Conservation (phyloP, 2,329 filamentous ascomycete genomes). For the Diaporthe ilicicola region DNA sequence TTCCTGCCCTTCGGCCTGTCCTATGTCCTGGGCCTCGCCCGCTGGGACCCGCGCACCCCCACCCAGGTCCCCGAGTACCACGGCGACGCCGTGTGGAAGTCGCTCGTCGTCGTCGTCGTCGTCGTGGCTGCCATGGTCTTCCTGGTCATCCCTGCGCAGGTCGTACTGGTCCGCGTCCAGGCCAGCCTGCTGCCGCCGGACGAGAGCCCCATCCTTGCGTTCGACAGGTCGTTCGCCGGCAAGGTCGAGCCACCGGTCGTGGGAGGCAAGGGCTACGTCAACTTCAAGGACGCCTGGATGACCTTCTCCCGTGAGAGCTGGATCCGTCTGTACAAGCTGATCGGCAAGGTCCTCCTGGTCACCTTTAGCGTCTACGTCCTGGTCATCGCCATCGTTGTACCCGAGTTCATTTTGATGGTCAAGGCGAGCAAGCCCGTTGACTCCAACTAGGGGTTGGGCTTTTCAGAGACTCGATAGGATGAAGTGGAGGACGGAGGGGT, state of each 20-base stretch:
- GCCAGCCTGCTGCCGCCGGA: slow-evolving; percentile 85
- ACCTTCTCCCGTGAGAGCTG: slow-evolving; percentile 79
- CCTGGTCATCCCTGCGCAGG: slow-evolving; percentile 77
- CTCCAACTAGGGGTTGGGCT: background rate
- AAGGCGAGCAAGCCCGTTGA: slow-evolving; percentile 41
- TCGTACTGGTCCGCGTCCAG: slow-evolving; percentile 83
- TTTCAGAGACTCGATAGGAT: background rate
- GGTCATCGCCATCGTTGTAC: slow-evolving; percentile 57
- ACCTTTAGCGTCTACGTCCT: slow-evolving; percentile 56
- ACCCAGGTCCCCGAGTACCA: slow-evolving; percentile 48
- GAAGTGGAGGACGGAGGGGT: background rate
- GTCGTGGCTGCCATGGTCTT: slow-evolving; percentile 64
- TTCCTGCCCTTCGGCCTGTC: slow-evolving; percentile 58
- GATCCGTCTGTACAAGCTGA: slow-evolving; percentile 77
- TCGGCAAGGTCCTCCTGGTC: slow-evolving; percentile 74
- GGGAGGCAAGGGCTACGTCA: slow-evolving; percentile 75
- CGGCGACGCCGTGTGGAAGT: slow-evolving; percentile 55
- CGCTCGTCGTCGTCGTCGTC: slow-evolving; percentile 53
- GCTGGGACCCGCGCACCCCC: slow-evolving; percentile 47
- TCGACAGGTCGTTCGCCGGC: slow-evolving; percentile 86
- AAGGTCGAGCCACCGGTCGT: slow-evolving; percentile 78
- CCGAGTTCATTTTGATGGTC: slow-evolving; percentile 58
- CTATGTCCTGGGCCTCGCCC: slow-evolving; percentile 56
- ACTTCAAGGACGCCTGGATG: slow-evolving; percentile 79
- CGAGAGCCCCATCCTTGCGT: slow-evolving; percentile 85